phyloP scores from a whole-genome alignment of 306 rosid species.

The Adenanthera pavonina region DNA sequence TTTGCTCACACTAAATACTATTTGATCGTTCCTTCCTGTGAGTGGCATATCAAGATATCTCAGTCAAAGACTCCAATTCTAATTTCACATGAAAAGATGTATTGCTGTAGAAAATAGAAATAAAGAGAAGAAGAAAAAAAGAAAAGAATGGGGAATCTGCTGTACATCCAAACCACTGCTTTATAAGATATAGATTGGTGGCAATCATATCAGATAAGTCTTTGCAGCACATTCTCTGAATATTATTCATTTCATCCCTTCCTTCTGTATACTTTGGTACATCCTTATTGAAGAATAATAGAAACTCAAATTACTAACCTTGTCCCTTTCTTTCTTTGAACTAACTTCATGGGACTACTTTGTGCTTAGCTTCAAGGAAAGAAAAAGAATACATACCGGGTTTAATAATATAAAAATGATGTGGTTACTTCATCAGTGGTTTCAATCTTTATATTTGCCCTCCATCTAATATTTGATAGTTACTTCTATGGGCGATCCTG shows the following conservation, averaged over 20 bases:
- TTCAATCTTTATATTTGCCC: not conserved
- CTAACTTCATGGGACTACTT: not conserved
- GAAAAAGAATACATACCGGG: not conserved
- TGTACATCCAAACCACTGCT: conserved; percentile 40
- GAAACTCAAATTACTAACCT: conserved; percentile 38
- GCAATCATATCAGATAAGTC: conserved; percentile 55
- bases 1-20: conserved; percentile 17
- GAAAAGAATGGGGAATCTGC: conserved; percentile 12
- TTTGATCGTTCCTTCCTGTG: conserved; percentile 23
- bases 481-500: not conserved
- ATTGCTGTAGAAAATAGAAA: not conserved
- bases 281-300: not conserved
- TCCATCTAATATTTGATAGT: not conserved
- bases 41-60: conserved; percentile 20
- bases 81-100: not conserved
- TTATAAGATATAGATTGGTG: conserved; percentile 47
- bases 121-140: not conserved
- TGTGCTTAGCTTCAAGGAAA: not conserved
- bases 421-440: conserved; percentile 29
- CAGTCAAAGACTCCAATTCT: conserved; percentile 37
- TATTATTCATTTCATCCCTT: conserved; percentile 31
- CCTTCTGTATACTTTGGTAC: not conserved
- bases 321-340: conserved; percentile 32
- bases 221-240: conserved; percentile 56
- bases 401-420: not conserved